A percentile compares a stretch with the other conserved stretches of the same genome.
These are phyloP conservation scores for Hypoxylon fuscum DNA, from an alignment of 495 filamentous ascomycete species.

Conservation along the genomic window DNA sequence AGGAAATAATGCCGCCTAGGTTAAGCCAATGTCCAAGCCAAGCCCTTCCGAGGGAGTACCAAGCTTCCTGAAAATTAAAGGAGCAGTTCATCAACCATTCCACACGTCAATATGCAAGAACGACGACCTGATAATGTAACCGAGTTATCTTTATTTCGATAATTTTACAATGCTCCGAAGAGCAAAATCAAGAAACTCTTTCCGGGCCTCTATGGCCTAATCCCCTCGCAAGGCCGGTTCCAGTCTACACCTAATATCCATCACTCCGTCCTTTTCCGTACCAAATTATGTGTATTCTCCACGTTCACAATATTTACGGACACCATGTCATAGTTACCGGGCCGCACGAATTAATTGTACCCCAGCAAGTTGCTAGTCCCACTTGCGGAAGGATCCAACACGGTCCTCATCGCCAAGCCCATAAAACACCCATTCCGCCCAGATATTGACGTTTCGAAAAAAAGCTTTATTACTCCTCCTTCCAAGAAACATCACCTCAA, in stretches of 20 bases:
- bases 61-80: too few species aligned
- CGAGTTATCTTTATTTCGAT: constrained; percentile 24
- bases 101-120: too few species aligned
- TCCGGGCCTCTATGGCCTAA: constrained; percentile 7
- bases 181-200: constrained; percentile 17
- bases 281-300: constrained; percentile 17
- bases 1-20: too few species aligned
- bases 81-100: too few species aligned
- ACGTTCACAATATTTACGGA: neutral
- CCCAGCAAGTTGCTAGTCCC: neutral
- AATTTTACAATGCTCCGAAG: constrained; percentile 8
- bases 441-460: constrained; percentile 5
- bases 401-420: constrained; percentile 7
- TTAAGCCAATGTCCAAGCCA: too few species aligned
- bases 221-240: constrained; percentile 34
- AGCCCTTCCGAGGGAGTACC: too few species aligned
- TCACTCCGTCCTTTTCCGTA: too few species aligned
- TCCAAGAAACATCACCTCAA: neutral
- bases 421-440: constrained; percentile 21
- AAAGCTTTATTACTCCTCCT: neutral
- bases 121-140: too few species aligned
- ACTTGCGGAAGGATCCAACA: constrained; percentile 10
- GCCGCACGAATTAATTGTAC: too few species aligned
- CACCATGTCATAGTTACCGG: too few species aligned
- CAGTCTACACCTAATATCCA: constrained; percentile 30